Base-by-base conservation (phyloP, 495 filamentous ascomycete species). In the Penicillium desertorum region DNA sequence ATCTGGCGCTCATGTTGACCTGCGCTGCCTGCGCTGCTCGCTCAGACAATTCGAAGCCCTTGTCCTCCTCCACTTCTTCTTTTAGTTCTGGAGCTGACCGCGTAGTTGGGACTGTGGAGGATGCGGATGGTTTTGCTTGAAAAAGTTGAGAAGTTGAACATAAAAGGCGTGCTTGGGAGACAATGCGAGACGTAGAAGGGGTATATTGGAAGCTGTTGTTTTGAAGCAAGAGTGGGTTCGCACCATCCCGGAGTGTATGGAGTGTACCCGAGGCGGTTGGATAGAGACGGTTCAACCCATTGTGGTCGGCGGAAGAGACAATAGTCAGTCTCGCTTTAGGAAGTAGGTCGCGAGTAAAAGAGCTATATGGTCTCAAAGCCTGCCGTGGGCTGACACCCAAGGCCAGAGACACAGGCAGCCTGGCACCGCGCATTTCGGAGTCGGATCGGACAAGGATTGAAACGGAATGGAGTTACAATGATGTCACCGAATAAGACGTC, bases 1-100 rank as follows among this genome's bases (percentile, higher is more conserved):
- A 76, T 44, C 86, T 88, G 27, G 94, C 95, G 45, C 88, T 86
- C 61, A 98, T 79, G 69, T 98, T 96, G 44, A 98, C 76, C 62
- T 97, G 86, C 4, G 91, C 86, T n/a, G 91, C 93, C 67, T 92
- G 86, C 4, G 83, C 81, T 36, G 91, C 94, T 71, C 88, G 91
- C 71, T 93, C 92, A 0, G 86, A 85, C 23, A 82, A 72, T 61
- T 76, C 80, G 65, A 90, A 90, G 30, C 79, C 85, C 60, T 80
- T 65, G n/a, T 81, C 78, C 37, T 71, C 73, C n/a, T 80, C 76
- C 50, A 81, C 79, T 25, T 80, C 62, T 45, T 71, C 62, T 37
- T 68, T 39, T 5, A 41, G 50, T 58, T 72, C 68, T 45, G 64
- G 56, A 46, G 49, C 36, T 9, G 61, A 39, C 29, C 46, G 63